Evolutionary conservation across 2,329 filamentous ascomycete species (phyloP).

Genomic region (Pseudogymnoascus sp.): DNA sequence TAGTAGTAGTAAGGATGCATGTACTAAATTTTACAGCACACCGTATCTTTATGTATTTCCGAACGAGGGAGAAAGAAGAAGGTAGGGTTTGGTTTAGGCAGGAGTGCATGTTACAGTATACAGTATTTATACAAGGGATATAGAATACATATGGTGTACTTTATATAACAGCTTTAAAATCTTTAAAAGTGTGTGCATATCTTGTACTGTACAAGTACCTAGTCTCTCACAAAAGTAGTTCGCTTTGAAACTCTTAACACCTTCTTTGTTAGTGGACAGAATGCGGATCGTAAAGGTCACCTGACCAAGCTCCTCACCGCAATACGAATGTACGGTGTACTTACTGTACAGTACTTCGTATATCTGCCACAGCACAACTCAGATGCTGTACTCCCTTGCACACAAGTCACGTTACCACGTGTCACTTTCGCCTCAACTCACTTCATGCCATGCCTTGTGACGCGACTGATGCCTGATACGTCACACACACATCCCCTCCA

Average conservation of each 20-base stretch:
- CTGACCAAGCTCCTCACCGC: not conserved
- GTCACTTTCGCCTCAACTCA: not conserved
- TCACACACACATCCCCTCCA: not conserved
- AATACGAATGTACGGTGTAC: not conserved
- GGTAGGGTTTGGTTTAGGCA: slow-evolving; percentile 6
- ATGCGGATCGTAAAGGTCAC: not conserved
- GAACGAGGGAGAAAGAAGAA: not conserved
- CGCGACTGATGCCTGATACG: not conserved
- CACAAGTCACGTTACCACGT: not conserved
- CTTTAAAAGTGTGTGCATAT: not conserved
- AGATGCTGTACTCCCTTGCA: not conserved
- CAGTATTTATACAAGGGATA: not conserved
- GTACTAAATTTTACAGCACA: no score
- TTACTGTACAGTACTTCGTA: not conserved
- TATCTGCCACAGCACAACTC: not conserved
- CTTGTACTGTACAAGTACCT: not conserved
- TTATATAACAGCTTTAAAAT: not conserved
- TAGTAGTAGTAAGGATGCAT: not conserved
- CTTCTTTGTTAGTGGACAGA: slow-evolving; percentile 6
- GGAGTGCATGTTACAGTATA: not conserved
- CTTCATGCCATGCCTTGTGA: not conserved
- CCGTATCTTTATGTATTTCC: not conserved
- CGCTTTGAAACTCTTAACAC: not conserved
- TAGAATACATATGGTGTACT: not conserved
- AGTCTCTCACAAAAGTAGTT: not conserved